Evolutionary conservation across 345 rosid genomes (phyloP).

Genomic region (Limnanthes douglasii): DNA sequence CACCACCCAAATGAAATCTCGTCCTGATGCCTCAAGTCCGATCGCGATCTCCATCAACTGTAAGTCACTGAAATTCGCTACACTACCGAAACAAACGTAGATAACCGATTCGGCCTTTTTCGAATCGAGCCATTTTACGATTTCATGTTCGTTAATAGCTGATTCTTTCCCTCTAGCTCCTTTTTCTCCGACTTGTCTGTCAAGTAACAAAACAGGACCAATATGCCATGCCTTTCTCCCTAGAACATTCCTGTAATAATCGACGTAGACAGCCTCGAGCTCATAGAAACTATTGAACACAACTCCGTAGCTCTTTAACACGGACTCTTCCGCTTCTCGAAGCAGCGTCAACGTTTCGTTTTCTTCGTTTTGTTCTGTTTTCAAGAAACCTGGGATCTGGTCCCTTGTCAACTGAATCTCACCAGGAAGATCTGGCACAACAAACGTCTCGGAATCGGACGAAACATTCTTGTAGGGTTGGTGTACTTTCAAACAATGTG

Average conservation of each 20-base stretch:
- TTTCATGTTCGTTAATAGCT: slow-evolving; percentile 16
- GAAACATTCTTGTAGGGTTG: slow-evolving; percentile 11
- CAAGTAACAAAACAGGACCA: slow-evolving; percentile 24
- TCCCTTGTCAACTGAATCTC: slow-evolving; percentile 9
- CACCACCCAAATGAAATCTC: slow-evolving; percentile 40
- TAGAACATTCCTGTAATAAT: slow-evolving; percentile 18
- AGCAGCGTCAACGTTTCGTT: slow-evolving; percentile 4
- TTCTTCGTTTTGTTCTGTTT: slow-evolving; percentile 1
- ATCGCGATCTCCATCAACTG: slow-evolving; percentile 25
- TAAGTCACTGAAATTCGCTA: slow-evolving; percentile 8
- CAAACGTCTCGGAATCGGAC: slow-evolving; percentile 12
- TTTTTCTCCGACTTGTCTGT: slow-evolving; percentile 11
- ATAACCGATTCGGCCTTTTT: slow-evolving; percentile 24
- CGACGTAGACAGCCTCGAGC: slow-evolving; percentile 47
- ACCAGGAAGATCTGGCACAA: slow-evolving; percentile 17
- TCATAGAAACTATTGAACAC: slow-evolving; percentile 60
- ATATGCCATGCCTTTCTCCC: slow-evolving; percentile 24
- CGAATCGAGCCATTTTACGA: slow-evolving; percentile 21
- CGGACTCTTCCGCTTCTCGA: slow-evolving; percentile 18
- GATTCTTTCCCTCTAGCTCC: slow-evolving; percentile 17
- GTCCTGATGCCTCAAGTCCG: slow-evolving; percentile 22
- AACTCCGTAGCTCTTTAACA: slow-evolving; percentile 36
- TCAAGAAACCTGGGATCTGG: slow-evolving; percentile 11
- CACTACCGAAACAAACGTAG: slow-evolving; percentile 31
- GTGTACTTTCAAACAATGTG: slow-evolving; percentile 3